Evolutionary conservation across 108 stramenopile species (phyloP), one percentile per base, ranked within the genome.

Genomic region (Cylindrotheca closterium): DNA sequence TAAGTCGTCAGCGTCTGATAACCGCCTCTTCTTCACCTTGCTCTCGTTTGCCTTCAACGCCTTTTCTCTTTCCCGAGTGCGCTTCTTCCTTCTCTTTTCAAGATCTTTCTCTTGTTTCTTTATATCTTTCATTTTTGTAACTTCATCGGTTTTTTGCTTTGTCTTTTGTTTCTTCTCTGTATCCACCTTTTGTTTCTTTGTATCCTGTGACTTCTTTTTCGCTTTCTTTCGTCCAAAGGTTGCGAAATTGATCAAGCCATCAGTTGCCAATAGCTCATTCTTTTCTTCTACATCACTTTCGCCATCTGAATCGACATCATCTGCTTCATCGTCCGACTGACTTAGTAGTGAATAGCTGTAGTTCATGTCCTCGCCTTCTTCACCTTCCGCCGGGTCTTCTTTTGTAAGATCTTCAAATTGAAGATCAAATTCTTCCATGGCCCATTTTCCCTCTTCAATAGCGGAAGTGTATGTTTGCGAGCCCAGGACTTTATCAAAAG

Each of bases 251-350:
- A 89, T 66, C 42, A 78, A 55, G 19, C 93, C 93, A 29, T 89
- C 82, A 10, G 87, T 75, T 3, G 86, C 81, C 50, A 94, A 71
- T 29, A 94, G 61, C 49, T 88, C 89, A 49, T 88, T 89, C 30
- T 70, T 71, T 49, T 91, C 93, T 26, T 91, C 93, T 19, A 80
- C 53, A 31, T 94, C 88, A 49, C 80, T 75, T 26, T 63, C 45
- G 30, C 71, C 62, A n/a, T 55, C 55, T 2, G 51, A 56, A 22
- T 51, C 54, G 26, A 49, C 60, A 4, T 79, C 71, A 58, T 92
- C 91, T 8, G 83, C 85, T 61, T 91, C 90, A 33, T 86, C 90
- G 53, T 92, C 91, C 21, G 91, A 87, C 47, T 88, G 82, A 34
- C 80, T 78, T 59, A 92, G 65, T 7, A 84, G 65, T 33, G 78